Base-by-base conservation (phyloP, 495 filamentous ascomycete genomes). In the Penicillium bialowiezense region DNA sequence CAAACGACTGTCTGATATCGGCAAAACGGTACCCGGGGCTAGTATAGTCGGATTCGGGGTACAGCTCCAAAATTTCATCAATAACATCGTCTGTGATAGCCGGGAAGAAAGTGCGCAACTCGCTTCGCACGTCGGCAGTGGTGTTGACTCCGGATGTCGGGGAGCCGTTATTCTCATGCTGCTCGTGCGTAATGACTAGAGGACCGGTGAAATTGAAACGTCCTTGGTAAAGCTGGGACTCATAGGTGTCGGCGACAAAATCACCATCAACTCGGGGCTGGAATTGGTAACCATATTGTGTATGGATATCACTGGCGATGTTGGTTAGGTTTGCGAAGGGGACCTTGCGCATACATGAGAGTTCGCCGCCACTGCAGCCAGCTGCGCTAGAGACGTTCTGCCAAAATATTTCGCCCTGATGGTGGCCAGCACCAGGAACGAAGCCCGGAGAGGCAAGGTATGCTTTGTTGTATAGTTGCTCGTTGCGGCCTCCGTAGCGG, bases 401-500 rank as follows among this genome's bases (percentile, higher is more conserved):
- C 60, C 59, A 68, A 55, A 53, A 60, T 1, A 41, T 29, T 35
- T 67, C 63, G 1, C 53, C 63, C 9, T 62, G 60, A 39, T 62
- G 52, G 46, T 67, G 63, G 8, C 63, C 63, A 18, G 64, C 61
- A 6, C 61, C 61, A 7, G 64, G 60, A 6, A 69, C 61, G 41
- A 56, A 67, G 5, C 66, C 66, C 7, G 63, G 66, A n/a, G 66
- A 69, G 48, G 64, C 67, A 28, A 69, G 55, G 43, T 69, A 69
- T 10, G 66, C 66, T 18, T 56, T 58, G 36, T 59, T 43, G 50
- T 63, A 67, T 20, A 65, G 53, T 47, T 69, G 66, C 48, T 67
- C 59, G 17, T 58, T 59, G 40, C 58, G 63, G 5, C 66, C 66
- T 9, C 56, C 61, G 36, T 62, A 69, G 20, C 63, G 66, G 12